Evolutionary conservation across 257 asterid genomes (phyloP), one percentile per base, ranked within the genome.

Genomic region (Fraxinus americana): DNA sequence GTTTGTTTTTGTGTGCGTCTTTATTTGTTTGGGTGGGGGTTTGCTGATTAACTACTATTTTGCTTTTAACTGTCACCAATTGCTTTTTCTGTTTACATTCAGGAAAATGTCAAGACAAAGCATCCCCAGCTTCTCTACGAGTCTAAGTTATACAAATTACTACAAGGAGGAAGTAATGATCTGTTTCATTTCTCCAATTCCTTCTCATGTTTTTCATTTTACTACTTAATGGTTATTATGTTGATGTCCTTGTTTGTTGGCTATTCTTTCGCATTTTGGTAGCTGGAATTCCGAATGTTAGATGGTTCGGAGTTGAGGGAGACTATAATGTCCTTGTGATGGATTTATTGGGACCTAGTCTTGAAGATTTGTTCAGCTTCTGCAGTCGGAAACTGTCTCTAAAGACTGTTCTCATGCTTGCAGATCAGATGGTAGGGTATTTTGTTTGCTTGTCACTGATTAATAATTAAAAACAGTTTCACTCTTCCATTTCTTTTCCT

Each of bases 341-440:
- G 91, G 93, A 91, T 86, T 83, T 91, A 77, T 75, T 91, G 85
- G 96, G 96, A 71, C 93, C 96, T 41, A 91, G 96, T 82, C 93
- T 91, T 68, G 93, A 91, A 77, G 96, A 91, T 84, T 79, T 91
- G 78, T 91, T 91, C 84, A 86, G 80, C 80, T 91, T 87, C 83
- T 91, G 96, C 72, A 87, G 88, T 75, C 83, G 93, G 85, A 91
- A 89, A 85, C 82, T 91, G 72, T 91, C 96, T 8, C 74, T 91
- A 32, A 91, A 90, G 85, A 88, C 93, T 25, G 96, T 90, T 80
- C 96, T 90, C 83, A 90, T 90, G 93, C 93, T 90, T 79, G 96
- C 93, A 23, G 96, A 90, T 86, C 96, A 90, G 85, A 90, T 90
- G 92, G 96, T 87, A 78, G 16, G 34, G n/a, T 70, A 25, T 67